A percentile compares a stretch with the other conserved stretches of the same genome.
phyloP scores from a whole-genome alignment of 805 yeast genomes.

The Nakazawaea molendinolei region DNA sequence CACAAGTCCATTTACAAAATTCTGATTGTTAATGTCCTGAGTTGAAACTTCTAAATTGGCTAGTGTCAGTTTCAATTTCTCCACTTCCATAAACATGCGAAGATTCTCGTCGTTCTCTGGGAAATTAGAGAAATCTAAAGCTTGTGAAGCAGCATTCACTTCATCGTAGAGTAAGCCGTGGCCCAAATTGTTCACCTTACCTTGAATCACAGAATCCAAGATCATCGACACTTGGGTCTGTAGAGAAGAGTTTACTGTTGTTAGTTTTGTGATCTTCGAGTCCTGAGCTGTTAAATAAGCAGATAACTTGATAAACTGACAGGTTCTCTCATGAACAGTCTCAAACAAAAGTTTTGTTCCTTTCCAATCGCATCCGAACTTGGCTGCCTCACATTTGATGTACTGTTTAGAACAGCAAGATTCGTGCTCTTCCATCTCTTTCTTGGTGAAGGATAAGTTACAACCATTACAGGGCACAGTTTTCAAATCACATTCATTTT shows the following conservation, averaged over 20 bases:
- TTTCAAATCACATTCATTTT: slow-evolving; percentile 32
- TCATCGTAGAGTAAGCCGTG: slow-evolving; percentile 41
- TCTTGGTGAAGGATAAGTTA: slow-evolving; percentile 33
- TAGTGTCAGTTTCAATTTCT: slow-evolving; percentile 34
- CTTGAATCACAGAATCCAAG: slow-evolving; percentile 40
- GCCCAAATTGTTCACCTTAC: slow-evolving; percentile 44
- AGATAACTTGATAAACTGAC: slow-evolving; percentile 22
- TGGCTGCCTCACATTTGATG: slow-evolving; percentile 38
- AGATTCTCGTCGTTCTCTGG: slow-evolving; percentile 25
- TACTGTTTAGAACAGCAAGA: slow-evolving; percentile 34
- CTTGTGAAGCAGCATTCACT: slow-evolving; percentile 19
- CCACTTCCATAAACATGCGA: slow-evolving; percentile 34
- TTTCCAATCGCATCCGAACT: slow-evolving; percentile 45
- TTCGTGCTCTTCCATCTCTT: slow-evolving; percentile 32
- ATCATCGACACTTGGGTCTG: slow-evolving; percentile 39
- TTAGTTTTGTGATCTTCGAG: slow-evolving; percentile 22
- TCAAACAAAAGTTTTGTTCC: slow-evolving; percentile 25
- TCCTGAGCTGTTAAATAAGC: slow-evolving; percentile 22
- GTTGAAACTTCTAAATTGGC: slow-evolving; percentile 13
- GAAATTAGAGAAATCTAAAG: slow-evolving; percentile 14
- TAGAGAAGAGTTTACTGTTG: slow-evolving; percentile 31
- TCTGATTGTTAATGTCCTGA: slow-evolving; percentile 6
- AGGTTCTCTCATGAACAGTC: slow-evolving; percentile 22
- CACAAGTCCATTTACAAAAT: slow-evolving; percentile 15
- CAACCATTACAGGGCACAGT: slow-evolving; percentile 33